Base-by-base conservation (phyloP, 2,329 filamentous ascomycete species). In the Paecilomyces sp. region DNA sequence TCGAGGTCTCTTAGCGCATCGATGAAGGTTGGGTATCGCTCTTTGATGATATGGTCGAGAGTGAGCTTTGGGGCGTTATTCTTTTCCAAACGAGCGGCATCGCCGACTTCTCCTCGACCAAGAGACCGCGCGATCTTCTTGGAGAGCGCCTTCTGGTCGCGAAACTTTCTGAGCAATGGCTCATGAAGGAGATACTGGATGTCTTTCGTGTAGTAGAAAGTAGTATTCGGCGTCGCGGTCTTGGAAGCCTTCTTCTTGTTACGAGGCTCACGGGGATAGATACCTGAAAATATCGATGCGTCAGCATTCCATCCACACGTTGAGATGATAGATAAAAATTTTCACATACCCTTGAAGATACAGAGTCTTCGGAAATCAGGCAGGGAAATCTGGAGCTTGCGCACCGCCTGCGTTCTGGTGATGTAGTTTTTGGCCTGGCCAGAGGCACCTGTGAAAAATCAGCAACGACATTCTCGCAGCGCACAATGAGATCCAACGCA, bases 121-220 rank as follows among this genome's bases (percentile, higher is more conserved):
- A 99, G 84, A 3, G 93, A 94, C 72, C 88, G 88, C 51, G 90
- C 90, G 71, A 99, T 97, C 85, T 99, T 99, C 85, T 97, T 97
- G 74, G 94, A 91, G 64, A 99, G 87, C 6, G 89, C 85, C 79
- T 99, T 99, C 76, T 97, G 94, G 64, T 99, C 94, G 73, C 94
- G 89, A 81, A 99, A 97, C 77, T 96, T 97, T 70, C 87, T 85
- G 60, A 99, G 83, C 5, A 99, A 84, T 31, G 94, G 95, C 78
- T 99, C 94, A 77, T 99, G 94, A 61, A 97, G 87, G 57, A 99
- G 88, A 71, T 97, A 99, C 78, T 97, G 93, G 67, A 99, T 97
- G 75, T 99, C 94, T 81, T 96, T 96, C 73, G 92, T 86, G 77
- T 88, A 88, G 79, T 88, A 88, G 75, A 97, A 99, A 63, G 94